These are phyloP conservation scores for Wickerhamiella kurtzmanii DNA, from an alignment of 805 yeast genomes.

Conservation along the genomic window DNA sequence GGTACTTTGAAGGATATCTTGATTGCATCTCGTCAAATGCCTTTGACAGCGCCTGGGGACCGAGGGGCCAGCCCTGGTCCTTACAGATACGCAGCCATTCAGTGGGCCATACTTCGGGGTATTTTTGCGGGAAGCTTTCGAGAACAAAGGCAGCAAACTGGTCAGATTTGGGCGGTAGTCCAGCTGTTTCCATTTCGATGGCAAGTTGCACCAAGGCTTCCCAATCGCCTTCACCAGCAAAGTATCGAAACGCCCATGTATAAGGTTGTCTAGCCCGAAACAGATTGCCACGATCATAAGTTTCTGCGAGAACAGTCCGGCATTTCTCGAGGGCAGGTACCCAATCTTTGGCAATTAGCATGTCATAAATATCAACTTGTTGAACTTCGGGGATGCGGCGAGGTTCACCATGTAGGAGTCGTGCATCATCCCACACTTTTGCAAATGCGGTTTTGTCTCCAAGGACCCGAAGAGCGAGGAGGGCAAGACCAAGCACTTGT, in stretches of 20 bases:
- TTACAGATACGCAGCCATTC: conserved; percentile 14
- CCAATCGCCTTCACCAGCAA: conserved; percentile 4
- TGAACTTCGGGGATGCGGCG: conserved; percentile 4
- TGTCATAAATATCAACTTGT: neutral
- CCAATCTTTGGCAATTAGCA: neutral
- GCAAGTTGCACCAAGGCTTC: conserved; percentile 7
- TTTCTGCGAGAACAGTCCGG: neutral
- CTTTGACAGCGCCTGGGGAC: neutral
- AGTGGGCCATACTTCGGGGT: conserved; percentile 6
- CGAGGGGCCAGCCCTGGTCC: conserved; percentile 13
- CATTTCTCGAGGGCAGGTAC: neutral
- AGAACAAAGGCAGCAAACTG: conserved; percentile 11
- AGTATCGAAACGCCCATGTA: conserved; percentile 7
- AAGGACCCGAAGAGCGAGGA: conserved; percentile 12
- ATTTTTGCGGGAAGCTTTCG: conserved; percentile 9
- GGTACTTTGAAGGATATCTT: neutral
- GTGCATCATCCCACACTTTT: conserved; percentile 2
- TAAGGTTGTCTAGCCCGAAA: conserved; percentile 2
- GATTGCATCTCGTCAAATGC: neutral
- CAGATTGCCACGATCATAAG: neutral
- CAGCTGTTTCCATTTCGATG: conserved; percentile 6
- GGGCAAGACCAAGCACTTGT: conserved; percentile 3
- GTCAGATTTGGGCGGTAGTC: conserved; percentile 2
- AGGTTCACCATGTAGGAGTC: conserved; percentile 10
- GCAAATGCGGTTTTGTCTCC: conserved; percentile 5